Evolutionary conservation across 805 yeast species (phyloP).

Genomic region (Saccharomycopsis synnaedendra): DNA sequence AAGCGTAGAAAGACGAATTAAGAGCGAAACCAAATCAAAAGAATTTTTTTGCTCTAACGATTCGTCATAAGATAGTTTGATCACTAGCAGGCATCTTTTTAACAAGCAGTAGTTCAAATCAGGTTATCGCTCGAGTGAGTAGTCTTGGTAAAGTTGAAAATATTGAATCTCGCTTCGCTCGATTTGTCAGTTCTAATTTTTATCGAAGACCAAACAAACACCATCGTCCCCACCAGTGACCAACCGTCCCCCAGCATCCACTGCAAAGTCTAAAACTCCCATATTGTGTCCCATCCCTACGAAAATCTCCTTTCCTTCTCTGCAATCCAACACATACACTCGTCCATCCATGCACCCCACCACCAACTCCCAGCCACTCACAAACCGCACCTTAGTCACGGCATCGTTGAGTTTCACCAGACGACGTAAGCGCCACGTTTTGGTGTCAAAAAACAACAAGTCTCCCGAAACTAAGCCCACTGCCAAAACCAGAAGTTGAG

Average conservation of each 20-base stretch:
- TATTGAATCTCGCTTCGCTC: too few relatives aligned
- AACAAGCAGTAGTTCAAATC: too few relatives aligned
- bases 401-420: conserved; percentile 66
- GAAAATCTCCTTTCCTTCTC: conserved; percentile 65
- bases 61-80: too few relatives aligned
- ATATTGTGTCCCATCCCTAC: conserved; percentile 86
- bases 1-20: too few relatives aligned
- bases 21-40: too few relatives aligned
- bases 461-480: conserved; percentile 86
- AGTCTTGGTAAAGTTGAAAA: too few relatives aligned
- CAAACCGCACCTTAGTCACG: conserved; percentile 66
- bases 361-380: conserved; percentile 39
- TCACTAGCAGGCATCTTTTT: too few relatives aligned
- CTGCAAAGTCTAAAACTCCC: conserved; percentile 83
- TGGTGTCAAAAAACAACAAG: conserved; percentile 69
- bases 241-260: conserved; percentile 54
- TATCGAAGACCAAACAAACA: conserved; percentile 63
- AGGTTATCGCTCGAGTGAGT: too few relatives aligned
- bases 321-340: conserved; percentile 78
- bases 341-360: conserved; percentile 80
- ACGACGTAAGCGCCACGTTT: conserved; percentile 78
- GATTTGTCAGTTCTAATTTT: too few relatives aligned
- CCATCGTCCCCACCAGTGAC: conserved; percentile 97
- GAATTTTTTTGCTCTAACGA: too few relatives aligned
- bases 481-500: conserved; percentile 51